These are phyloP conservation scores for Saccharomyces hybrid DNA, from an alignment of 1,139 yeast genomes.

Conservation along the genomic window DNA sequence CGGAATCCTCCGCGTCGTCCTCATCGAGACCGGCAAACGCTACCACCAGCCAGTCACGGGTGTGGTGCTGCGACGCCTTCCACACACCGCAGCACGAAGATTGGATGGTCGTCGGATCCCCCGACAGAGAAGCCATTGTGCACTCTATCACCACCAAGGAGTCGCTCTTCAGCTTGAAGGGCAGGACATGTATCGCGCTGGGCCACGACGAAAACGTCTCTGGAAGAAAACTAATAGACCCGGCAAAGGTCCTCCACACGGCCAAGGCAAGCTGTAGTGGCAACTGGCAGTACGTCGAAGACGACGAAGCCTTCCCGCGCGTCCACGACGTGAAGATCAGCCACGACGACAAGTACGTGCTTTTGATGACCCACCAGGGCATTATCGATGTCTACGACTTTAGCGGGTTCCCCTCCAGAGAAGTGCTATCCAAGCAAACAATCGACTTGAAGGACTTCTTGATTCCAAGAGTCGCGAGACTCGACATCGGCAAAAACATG, in stretches of 20 bases:
- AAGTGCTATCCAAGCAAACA: conserved; percentile 2
- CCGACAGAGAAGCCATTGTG: conserved; percentile 52
- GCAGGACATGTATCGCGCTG: conserved; percentile 16
- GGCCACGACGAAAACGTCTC: background rate
- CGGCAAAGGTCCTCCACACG: background rate
- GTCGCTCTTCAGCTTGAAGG: conserved; percentile 11
- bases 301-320: conserved; percentile 38
- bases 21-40: background rate
- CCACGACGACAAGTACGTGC: conserved; percentile 52
- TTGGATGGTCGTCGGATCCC: conserved; percentile 64
- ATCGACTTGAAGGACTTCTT: background rate
- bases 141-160: background rate
- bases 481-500: conserved; percentile 36
- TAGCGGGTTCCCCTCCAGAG: conserved; percentile 17
- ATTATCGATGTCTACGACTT: conserved; percentile 35
- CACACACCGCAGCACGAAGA: conserved; percentile 38
- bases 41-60: conserved; percentile 24
- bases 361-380: conserved; percentile 57
- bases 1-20: background rate
- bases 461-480: conserved; percentile 15
- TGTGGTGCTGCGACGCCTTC: conserved; percentile 71
- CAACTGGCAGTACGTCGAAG: background rate
- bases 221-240: background rate
- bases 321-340: conserved; percentile 64
- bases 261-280: background rate